These are phyloP conservation scores for Boletus insuetus DNA, from an alignment of 768 basidiomycete species.

Conservation along the genomic window DNA sequence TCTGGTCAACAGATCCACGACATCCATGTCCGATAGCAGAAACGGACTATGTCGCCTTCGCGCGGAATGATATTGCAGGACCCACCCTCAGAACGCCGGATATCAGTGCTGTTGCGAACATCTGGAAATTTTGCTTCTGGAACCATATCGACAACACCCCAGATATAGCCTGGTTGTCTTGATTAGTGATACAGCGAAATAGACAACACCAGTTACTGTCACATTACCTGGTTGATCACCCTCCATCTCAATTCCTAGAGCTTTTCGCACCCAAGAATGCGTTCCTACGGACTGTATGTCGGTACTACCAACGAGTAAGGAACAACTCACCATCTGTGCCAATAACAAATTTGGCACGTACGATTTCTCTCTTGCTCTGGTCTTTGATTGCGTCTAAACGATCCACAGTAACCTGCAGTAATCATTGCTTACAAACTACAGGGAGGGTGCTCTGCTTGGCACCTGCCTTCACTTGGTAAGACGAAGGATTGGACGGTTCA, in stretches of 20 bases:
- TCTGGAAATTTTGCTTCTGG: slow-evolving; percentile 76
- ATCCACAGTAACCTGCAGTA: slow-evolving; percentile 19
- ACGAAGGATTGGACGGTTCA: slow-evolving; percentile 30
- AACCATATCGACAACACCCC: slow-evolving; percentile 76
- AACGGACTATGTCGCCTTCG: slow-evolving; percentile 60
- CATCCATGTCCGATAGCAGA: slow-evolving; percentile 60
- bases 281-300: slow-evolving; percentile 30
- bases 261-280: slow-evolving; percentile 46
- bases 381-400: slow-evolving; percentile 23
- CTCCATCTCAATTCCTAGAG: slow-evolving; percentile 42
- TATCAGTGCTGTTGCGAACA: slow-evolving; percentile 57
- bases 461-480: slow-evolving; percentile 32
- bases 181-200: neutral
- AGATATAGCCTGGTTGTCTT: slow-evolving; percentile 55
- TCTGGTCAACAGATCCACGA: slow-evolving; percentile 41
- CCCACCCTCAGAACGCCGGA: slow-evolving; percentile 66
- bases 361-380: slow-evolving; percentile 29
- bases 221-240: slow-evolving; percentile 44
- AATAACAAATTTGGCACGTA: slow-evolving; percentile 35
- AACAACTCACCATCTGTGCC: slow-evolving; percentile 32
- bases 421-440: neutral
- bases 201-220: neutral
- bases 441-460: neutral
- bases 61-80: slow-evolving; percentile 75
- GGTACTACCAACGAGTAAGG: neutral